Evolutionary conservation across 2,329 filamentous ascomycete genomes (phyloP).

Genomic region (Apiospora pterosperma): DNA sequence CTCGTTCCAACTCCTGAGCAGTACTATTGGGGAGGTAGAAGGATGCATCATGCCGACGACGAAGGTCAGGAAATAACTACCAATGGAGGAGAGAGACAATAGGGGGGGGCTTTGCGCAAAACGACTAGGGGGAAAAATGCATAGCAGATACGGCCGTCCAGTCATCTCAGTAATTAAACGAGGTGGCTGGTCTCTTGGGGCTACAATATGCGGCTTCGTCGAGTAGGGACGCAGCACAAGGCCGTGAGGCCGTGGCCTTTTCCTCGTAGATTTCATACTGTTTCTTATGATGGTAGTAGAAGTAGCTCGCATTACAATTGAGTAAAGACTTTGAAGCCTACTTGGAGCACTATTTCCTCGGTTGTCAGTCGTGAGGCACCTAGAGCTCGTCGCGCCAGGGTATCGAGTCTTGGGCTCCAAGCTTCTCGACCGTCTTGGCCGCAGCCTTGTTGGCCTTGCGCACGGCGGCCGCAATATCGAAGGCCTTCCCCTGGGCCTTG

Average conservation of each 20-base stretch:
- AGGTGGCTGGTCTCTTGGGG: neutral
- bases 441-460: slow-evolving; percentile 60
- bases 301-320: neutral
- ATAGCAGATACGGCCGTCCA: too few species aligned
- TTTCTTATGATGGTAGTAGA: neutral
- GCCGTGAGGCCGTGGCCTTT: neutral
- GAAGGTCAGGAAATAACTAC: neutral
- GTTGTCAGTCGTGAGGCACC: neutral
- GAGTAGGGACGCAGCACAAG: neutral
- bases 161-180: neutral
- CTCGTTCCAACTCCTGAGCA: neutral
- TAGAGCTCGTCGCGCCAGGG: slow-evolving; percentile 56
- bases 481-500: slow-evolving; percentile 24
- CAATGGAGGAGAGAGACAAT: neutral
- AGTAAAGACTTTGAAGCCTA: neutral
- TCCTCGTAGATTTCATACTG: neutral
- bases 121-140: too few species aligned
- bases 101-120: neutral
- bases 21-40: neutral
- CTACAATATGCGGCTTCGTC: neutral
- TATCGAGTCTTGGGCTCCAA: slow-evolving; percentile 64
- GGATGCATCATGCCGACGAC: neutral
- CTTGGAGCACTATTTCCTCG: neutral
- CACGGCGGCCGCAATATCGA: slow-evolving; percentile 58
- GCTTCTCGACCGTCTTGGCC: slow-evolving; percentile 61